Evolutionary conservation across 306 rosid genomes (phyloP).

Genomic region (Lotus japonicus): DNA sequence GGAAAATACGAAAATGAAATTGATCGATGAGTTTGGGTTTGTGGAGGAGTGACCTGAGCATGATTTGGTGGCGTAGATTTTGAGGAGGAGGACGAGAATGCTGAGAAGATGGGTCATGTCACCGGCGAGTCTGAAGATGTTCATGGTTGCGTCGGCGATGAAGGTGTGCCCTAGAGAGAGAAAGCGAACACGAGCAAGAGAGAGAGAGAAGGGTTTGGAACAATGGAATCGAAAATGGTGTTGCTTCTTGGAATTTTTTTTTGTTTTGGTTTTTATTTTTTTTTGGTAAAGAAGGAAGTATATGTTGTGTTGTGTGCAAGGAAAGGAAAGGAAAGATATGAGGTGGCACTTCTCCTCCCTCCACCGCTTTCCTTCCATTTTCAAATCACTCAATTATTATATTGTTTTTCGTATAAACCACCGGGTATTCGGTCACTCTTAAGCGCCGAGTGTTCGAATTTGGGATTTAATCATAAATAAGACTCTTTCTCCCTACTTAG

Average conservation of each 20-base stretch:
- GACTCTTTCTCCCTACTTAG: too few relatives aligned
- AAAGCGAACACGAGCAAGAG: too few relatives aligned
- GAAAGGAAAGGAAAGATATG: background rate
- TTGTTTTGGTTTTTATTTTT: background rate
- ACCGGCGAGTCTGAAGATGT: constrained; percentile 89
- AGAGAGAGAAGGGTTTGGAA: background rate
- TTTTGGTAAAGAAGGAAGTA: background rate
- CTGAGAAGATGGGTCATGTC: constrained; percentile 90
- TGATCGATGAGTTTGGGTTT: too few relatives aligned
- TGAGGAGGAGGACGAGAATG: constrained; percentile 82
- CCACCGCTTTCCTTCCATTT: background rate
- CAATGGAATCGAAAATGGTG: background rate
- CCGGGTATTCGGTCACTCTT: too few relatives aligned
- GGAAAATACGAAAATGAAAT: too few relatives aligned
- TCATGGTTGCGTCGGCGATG: constrained; percentile 44
- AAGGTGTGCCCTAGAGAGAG: constrained; percentile 29
- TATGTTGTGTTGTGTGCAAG: background rate
- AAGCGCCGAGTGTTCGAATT: too few relatives aligned
- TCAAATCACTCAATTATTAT: background rate
- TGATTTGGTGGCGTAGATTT: constrained; percentile 93
- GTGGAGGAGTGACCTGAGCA: constrained; percentile 57
- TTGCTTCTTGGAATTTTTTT: too few relatives aligned
- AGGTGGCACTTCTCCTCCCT: constrained; percentile 11
- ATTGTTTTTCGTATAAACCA: too few relatives aligned
- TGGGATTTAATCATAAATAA: too few relatives aligned